Conservation (phyloP, 1,284 basidiomycete genomes). For the Schizopora paradoxa region DNA sequence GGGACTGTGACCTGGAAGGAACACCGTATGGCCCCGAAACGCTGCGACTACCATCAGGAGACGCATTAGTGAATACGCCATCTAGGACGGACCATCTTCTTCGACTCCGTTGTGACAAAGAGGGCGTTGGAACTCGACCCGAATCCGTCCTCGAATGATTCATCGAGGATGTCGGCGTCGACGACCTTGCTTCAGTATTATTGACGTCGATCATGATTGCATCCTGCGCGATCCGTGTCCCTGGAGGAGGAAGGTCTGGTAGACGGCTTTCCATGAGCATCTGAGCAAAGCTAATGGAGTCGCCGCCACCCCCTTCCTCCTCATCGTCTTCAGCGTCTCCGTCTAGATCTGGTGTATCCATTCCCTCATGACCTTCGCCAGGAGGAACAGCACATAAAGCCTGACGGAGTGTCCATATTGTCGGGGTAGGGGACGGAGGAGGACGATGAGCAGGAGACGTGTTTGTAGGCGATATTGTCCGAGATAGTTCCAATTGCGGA, state of each 20-base stretch:
- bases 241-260: conserved; percentile 64
- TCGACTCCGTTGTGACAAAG: conserved; percentile 13
- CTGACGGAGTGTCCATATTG: conserved; percentile 57
- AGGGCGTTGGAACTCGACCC: background rate
- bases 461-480: conserved; percentile 2
- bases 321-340: conserved; percentile 37
- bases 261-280: conserved; percentile 71
- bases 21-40: no score
- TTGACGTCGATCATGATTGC: conserved; percentile 52
- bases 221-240: conserved; percentile 58
- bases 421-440: conserved; percentile 56
- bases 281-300: conserved; percentile 62
- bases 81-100: conserved; percentile 44
- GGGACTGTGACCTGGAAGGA: no score
- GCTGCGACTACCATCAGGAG: conserved; percentile 2
- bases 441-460: conserved; percentile 33
- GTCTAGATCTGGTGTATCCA: conserved; percentile 29
- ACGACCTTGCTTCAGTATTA: no score
- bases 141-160: no score
- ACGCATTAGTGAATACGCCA: conserved; percentile 32
- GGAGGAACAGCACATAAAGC: conserved; percentile 34
- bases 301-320: conserved; percentile 65
- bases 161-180: no score
- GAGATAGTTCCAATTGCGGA: conserved; percentile 19
- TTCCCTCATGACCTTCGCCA: conserved; percentile 9